Percentiles rank a stretch among this genome's conserved stretches.
Evolutionary conservation across 805 yeast species (phyloP).

Genomic region (Vanderwaltozyma polyspora): DNA sequence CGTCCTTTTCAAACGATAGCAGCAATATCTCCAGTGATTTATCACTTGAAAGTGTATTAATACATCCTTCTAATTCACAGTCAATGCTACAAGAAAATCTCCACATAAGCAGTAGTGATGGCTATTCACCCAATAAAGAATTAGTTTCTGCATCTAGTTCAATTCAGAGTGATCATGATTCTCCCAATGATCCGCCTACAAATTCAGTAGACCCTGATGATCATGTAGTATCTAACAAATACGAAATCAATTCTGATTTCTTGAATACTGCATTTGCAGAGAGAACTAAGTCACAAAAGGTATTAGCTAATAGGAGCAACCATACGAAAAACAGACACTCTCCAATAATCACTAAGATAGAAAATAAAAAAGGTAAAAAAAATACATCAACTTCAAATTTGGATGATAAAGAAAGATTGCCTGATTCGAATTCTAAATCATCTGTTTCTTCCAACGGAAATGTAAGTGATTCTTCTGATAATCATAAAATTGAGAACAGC

Average conservation of each 20-base stretch:
- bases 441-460: too few species aligned
- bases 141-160: too few species aligned
- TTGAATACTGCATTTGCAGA: conserved; percentile 1
- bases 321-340: conserved; percentile 30
- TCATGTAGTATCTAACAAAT: neutral
- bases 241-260: conserved; percentile 2
- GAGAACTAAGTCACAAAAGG: conserved; percentile 3
- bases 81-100: conserved; percentile 2
- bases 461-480: too few species aligned
- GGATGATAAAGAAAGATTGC: neutral
- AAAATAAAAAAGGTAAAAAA: neutral
- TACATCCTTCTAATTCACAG: conserved; percentile 1
- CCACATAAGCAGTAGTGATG: neutral
- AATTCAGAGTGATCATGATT: too few species aligned
- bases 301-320: conserved; percentile 14
- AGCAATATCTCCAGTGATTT: neutral
- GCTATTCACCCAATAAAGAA: too few species aligned
- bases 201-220: neutral
- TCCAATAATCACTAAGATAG: conserved; percentile 9
- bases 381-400: neutral
- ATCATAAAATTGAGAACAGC: too few species aligned
- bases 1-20: conserved; percentile 2
- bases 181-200: neutral
- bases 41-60: conserved; percentile 2
- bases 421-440: too few species aligned